Conservation (phyloP, 257 asterid species). For the Plantago ovata region DNA sequence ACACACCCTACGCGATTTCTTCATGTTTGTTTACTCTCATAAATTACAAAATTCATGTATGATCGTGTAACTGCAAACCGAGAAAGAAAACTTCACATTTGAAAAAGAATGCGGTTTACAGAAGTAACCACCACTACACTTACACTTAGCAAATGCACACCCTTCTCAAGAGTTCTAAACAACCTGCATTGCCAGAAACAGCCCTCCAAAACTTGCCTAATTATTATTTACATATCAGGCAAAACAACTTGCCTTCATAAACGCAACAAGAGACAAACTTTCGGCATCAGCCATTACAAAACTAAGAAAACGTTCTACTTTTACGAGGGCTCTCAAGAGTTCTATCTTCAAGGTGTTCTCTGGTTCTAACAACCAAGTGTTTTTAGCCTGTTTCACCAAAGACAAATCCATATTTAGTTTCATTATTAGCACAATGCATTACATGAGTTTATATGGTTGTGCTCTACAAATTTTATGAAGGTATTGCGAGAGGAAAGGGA, state of each 20-base stretch:
- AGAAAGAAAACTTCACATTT: no score
- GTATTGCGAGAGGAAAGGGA: background rate
- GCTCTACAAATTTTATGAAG: background rate
- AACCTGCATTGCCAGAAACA: no score
- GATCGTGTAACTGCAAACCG: no score
- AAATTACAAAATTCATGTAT: no score
- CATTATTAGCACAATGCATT: background rate
- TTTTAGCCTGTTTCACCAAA: conserved; percentile 22
- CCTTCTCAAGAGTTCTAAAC: no score
- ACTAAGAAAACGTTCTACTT: background rate
- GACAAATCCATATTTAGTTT: background rate
- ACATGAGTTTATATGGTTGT: background rate
- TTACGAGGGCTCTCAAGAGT: background rate
- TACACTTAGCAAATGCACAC: no score
- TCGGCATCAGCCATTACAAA: conserved; percentile 21
- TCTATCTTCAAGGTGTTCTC: conserved; percentile 12
- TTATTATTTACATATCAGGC: conserved; percentile 38
- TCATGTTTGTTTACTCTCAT: no score
- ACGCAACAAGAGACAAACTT: conserved; percentile 20
- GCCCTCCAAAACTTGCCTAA: background rate
- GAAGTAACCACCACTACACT: no score
- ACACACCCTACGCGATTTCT: no score
- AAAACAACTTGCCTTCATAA: conserved; percentile 40
- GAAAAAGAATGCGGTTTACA: no score
- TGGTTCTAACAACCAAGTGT: conserved; percentile 6